Base-by-base conservation (phyloP, 2,329 filamentous ascomycete species). In the Chaetomiaceae sp. region DNA sequence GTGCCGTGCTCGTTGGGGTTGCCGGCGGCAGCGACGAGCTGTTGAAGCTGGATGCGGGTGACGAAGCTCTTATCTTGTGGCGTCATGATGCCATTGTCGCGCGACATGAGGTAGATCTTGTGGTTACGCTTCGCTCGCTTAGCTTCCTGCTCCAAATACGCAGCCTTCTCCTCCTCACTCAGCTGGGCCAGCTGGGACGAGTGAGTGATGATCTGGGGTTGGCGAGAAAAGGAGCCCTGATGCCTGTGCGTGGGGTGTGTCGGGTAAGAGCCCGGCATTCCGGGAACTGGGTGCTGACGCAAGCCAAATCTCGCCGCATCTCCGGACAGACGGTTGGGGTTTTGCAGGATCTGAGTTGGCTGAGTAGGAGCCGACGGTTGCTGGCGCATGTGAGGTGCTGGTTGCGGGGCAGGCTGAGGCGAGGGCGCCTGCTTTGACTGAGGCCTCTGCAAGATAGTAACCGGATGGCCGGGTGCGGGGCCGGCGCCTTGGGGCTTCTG, bases 41-140 rank as follows among this genome's bases (percentile, higher is more conserved):
- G 93, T 68, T 98, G 93, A 42, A 98, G 76, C 65, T 98, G 93
- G 55, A 98, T 98, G 15, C 93, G 83, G 5, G 93, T 97, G 56
- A 98, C 95, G 68, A 97, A 98, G 64, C 96, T 98, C 75, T 98
- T 98, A 68, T 98, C 93, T 62, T 97, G 91, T 0, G 93, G 93
- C 4, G 93, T 98, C 93, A 98, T 98, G 51, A 98, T 70, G 19
- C 93, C 93, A 61, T 98, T 98, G 59, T 95, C 89, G 68, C 88
- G 89, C 19, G 88, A 95, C 43, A 96, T 71, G 34, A 94, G 74
- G 69, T 90, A 91, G 52, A 98, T 97, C 73, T 98, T 98, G 71
- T 97, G 91, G 62, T 98, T 97, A 34, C 93, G 81, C 74, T 98
- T 98, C 6, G 93, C 90, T 41, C 93, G 83, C 68, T 90, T 93